phyloP scores from a whole-genome alignment of 2,329 filamentous ascomycete genomes.

The Capronia epimyces region DNA sequence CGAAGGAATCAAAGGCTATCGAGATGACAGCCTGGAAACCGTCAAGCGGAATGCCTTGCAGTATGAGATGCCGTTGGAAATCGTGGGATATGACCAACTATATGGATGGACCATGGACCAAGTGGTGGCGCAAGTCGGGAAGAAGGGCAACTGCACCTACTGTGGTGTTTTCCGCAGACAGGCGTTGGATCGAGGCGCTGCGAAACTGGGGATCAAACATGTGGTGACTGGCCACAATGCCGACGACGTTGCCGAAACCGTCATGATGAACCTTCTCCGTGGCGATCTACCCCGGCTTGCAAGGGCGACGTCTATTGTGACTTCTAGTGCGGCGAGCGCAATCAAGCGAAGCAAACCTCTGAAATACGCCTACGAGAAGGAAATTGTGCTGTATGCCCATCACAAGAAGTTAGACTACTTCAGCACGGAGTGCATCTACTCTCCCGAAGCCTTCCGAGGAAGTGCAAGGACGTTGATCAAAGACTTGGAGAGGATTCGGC shows the following conservation, averaged over 20 bases:
- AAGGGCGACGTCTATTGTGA: conserved; percentile 85
- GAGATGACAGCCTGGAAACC: conserved; percentile 92
- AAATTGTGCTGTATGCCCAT: conserved; percentile 95
- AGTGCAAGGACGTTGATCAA: conserved; percentile 90
- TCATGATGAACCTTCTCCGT: conserved; percentile 92
- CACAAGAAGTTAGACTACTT: conserved; percentile 98
- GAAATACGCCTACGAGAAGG: conserved; percentile 98
- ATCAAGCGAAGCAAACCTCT: conserved; percentile 94
- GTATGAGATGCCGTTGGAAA: conserved; percentile 85
- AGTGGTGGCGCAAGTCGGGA: conserved; percentile 90
- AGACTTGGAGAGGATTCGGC: conserved; percentile 84
- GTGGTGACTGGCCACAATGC: conserved; percentile 97
- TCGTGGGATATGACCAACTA: conserved; percentile 85
- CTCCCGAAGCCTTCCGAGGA: conserved; percentile 90
- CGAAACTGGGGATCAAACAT: conserved; percentile 78
- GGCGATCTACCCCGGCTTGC: conserved; percentile 84
- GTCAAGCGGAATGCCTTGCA: conserved; percentile 90
- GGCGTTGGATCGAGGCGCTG: conserved; percentile 86
- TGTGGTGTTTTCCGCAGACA: conserved; percentile 94
- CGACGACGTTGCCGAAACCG: conserved; percentile 93
- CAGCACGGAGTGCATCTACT: conserved; percentile 97
- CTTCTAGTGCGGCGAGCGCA: conserved; percentile 67
- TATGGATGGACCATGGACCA: conserved; percentile 99
- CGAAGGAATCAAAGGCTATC: conserved; percentile 93
- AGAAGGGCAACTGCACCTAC: conserved; percentile 98